These are phyloP conservation scores for Setaria viridis DNA, from an alignment of 202 grass and related monocot genomes.

Conservation along the genomic window DNA sequence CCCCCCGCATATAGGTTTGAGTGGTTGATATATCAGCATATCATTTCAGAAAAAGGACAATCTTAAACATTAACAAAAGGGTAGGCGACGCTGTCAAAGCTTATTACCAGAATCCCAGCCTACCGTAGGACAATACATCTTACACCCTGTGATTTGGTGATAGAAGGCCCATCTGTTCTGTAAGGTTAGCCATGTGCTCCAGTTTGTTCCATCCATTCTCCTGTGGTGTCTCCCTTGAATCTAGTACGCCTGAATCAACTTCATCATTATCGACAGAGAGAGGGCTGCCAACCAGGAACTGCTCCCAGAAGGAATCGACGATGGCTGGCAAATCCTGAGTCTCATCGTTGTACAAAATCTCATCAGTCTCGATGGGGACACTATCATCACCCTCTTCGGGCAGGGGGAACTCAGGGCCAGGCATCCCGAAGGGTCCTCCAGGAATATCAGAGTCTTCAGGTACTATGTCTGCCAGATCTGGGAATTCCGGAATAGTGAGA, in stretches of 20 bases:
- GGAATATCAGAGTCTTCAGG: slow-evolving; percentile 49
- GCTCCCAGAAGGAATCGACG: slow-evolving; percentile 94
- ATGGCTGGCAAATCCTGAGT: slow-evolving; percentile 80
- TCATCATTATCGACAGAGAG: slow-evolving; percentile 68
- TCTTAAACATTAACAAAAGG: slow-evolving; percentile 35
- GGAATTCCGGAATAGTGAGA: slow-evolving; percentile 62
- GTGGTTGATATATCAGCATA: slow-evolving; percentile 21
- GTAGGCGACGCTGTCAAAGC: slow-evolving; percentile 24
- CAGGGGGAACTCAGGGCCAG: slow-evolving; percentile 70
- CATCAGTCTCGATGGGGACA: slow-evolving; percentile 72
- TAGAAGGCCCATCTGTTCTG: slow-evolving; percentile 88
- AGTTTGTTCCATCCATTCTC: slow-evolving; percentile 52
- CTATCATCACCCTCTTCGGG: slow-evolving; percentile 55
- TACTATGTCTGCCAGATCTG: slow-evolving; percentile 74
- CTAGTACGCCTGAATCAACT: slow-evolving; percentile 63
- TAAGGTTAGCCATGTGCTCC: slow-evolving; percentile 72
- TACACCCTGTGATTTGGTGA: slow-evolving; percentile 71
- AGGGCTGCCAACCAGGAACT: slow-evolving; percentile 75
- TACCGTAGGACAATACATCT: slow-evolving; percentile 31
- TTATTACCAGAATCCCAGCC: slow-evolving; percentile 50
- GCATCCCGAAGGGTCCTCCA: slow-evolving; percentile 54
- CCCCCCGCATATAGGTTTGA: slow-evolving; percentile 26
- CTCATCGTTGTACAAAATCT: slow-evolving; percentile 61
- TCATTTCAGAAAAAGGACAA: slow-evolving; percentile 30
- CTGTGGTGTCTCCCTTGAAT: slow-evolving; percentile 47